Evolutionary conservation across 1,139 yeast species (phyloP).

Genomic region (Nakaseomyces uthaithaninus): DNA sequence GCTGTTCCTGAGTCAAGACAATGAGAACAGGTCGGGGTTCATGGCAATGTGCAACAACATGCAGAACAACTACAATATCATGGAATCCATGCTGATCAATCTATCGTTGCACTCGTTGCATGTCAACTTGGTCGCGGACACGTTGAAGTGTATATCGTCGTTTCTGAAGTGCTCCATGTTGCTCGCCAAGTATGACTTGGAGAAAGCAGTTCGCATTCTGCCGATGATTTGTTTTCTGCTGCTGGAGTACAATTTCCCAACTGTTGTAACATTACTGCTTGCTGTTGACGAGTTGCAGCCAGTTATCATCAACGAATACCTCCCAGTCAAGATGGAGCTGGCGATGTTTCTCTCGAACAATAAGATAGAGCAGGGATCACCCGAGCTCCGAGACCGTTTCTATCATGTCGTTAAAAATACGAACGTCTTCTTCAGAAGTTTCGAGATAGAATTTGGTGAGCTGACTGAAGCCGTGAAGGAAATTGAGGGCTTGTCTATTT

Average conservation of each 20-base stretch:
- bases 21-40: not conserved
- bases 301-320: constrained; percentile 14
- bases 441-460: constrained; percentile 6
- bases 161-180: constrained; percentile 10
- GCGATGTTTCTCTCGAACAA: constrained; percentile 12
- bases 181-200: constrained; percentile 11
- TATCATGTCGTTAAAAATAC: constrained; percentile 12
- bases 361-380: constrained; percentile 13
- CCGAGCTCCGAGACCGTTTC: constrained; percentile 13
- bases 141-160: constrained; percentile 14
- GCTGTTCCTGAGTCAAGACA: not conserved
- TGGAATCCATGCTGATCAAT: constrained; percentile 14
- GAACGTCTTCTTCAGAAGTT: constrained; percentile 8
- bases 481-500: constrained; percentile 15
- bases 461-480: constrained; percentile 5
- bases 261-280: constrained; percentile 14
- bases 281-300: constrained; percentile 13
- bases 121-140: constrained; percentile 8
- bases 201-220: constrained; percentile 14
- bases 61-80: constrained; percentile 10
- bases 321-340: constrained; percentile 14
- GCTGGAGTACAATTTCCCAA: constrained; percentile 15
- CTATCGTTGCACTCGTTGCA: constrained; percentile 6
- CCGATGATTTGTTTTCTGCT: constrained; percentile 12
- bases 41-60: constrained; percentile 1